Evolutionary conservation across 1,139 yeast species (phyloP).

Genomic region (Scheffersomyces parashehatae): DNA sequence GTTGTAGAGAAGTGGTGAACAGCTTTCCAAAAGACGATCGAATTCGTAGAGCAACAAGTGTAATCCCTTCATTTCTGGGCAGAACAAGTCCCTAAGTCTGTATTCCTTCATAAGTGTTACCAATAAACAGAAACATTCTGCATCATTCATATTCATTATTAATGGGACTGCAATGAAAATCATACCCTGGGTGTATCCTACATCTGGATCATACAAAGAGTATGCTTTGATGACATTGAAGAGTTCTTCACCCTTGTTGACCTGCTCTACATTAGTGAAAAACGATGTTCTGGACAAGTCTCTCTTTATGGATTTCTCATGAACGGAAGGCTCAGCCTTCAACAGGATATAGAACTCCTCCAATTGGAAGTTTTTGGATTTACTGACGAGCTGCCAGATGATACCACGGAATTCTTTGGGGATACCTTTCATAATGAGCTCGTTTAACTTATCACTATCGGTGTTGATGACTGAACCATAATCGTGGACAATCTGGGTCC

Average conservation of each 20-base stretch:
- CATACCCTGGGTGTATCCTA: constrained; percentile 98
- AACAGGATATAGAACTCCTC: constrained; percentile 68
- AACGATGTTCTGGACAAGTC: constrained; percentile 86
- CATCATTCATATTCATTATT: constrained; percentile 75
- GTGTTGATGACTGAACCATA: constrained; percentile 65
- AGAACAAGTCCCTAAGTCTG: constrained; percentile 69
- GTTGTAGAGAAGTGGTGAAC: constrained; percentile 64
- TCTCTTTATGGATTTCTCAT: constrained; percentile 75
- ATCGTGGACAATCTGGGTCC: constrained; percentile 80
- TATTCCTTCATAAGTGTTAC: constrained; percentile 85
- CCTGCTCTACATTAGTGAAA: constrained; percentile 60
- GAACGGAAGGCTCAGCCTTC: constrained; percentile 54
- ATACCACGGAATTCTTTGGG: constrained; percentile 86
- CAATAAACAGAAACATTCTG: constrained; percentile 81
- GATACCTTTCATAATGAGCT: constrained; percentile 70
- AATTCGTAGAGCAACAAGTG: constrained; percentile 84
- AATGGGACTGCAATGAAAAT: constrained; percentile 87
- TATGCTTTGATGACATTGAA: constrained; percentile 81
- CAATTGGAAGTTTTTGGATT: constrained; percentile 69
- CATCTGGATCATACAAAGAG: constrained; percentile 84
- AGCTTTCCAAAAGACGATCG: constrained; percentile 76
- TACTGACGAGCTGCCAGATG: constrained; percentile 89
- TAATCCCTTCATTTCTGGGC: constrained; percentile 93
- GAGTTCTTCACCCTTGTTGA: constrained; percentile 55
- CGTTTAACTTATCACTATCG: constrained; percentile 59